Base-by-base conservation (phyloP, 306 rosid genomes). In the Nissolia schottii region DNA sequence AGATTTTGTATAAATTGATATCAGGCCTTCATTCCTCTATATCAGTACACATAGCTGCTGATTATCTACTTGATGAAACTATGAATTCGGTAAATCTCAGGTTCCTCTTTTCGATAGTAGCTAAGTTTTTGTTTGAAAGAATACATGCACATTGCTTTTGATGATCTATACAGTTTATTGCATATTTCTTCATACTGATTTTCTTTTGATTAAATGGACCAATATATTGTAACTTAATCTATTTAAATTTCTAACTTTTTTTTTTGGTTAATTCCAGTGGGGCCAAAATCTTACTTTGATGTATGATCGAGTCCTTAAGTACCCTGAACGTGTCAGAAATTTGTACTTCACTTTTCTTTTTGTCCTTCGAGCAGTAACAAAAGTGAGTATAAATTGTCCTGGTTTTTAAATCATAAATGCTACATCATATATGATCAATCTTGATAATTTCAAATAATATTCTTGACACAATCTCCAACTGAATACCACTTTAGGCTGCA, bases 1-100 rank as follows among this genome's bases (percentile, higher is more conserved):
- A 90, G 67, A 84, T 94, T 61, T 79, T 94, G 87, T 94, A 89
- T 88, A 94, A 91, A 79, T 70, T 94, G 93, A 94, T 94, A 82
- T 94, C 99, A 10, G 99, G 99, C 80, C 93, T 94, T 74, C 99
- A 94, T 82, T 89, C 99, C 63, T 94, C 99, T 59, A 94, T 94
- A 77, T 91, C 99, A 15, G 77, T 94, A 50, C 99, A 94, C 84
- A 85, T 92, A 79, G 99, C 96, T 37, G 66, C 97, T 27, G 99
- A 91, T 48, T 94, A 89, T 88, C 86, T 89, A 40, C 83, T 92
- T 29, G 93, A 92, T 61, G 96, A 94, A 77, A 61, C 90, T 43
- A 71, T 55, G 34, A 87, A 89, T 77, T 49, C 15, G 93, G 99
- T 94, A 89, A 53, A 38, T 24, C 69, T 74, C 56, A 2, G 1